These are phyloP conservation scores for Microthlaspi erraticum DNA, from an alignment of 345 rosid species.

Conservation along the genomic window DNA sequence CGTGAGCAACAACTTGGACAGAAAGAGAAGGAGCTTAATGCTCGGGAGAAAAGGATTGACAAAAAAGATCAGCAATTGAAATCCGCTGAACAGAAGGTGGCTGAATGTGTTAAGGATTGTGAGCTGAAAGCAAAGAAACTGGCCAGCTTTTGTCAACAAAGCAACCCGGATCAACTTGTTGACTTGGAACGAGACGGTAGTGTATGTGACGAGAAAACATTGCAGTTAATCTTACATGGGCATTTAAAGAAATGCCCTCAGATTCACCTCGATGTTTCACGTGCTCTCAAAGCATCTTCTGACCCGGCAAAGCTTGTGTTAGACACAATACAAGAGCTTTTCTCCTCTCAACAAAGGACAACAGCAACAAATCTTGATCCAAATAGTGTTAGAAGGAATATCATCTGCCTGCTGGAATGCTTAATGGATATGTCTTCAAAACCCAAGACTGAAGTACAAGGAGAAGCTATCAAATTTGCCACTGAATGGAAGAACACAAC, in stretches of 20 bases:
- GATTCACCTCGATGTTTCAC: slow-evolving; percentile 41
- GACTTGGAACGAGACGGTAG: slow-evolving; percentile 17
- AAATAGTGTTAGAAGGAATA: slow-evolving; percentile 48
- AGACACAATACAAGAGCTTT: slow-evolving; percentile 58
- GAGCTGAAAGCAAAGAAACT: slow-evolving; percentile 34
- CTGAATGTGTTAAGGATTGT: slow-evolving; percentile 23
- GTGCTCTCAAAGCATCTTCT: slow-evolving; percentile 40
- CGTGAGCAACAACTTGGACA: slow-evolving; percentile 26
- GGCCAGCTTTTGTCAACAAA: slow-evolving; percentile 24
- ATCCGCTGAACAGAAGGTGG: slow-evolving; percentile 11
- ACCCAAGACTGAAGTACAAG: slow-evolving; percentile 41
- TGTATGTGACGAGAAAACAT: slow-evolving; percentile 46
- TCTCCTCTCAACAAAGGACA: slow-evolving; percentile 44
- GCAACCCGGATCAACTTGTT: slow-evolving; percentile 30
- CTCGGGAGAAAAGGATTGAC: slow-evolving; percentile 19
- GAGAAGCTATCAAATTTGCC: slow-evolving; percentile 52
- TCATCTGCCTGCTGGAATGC: slow-evolving; percentile 57
- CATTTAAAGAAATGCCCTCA: slow-evolving; percentile 42
- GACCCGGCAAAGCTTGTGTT: slow-evolving; percentile 69
- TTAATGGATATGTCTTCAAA: slow-evolving; percentile 49
- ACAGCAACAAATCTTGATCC: slow-evolving; percentile 42
- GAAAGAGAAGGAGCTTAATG: slow-evolving; percentile 43
- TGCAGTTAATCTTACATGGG: slow-evolving; percentile 59
- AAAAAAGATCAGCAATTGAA: slow-evolving; percentile 29
- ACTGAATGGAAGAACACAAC: slow-evolving; percentile 51